Evolutionary conservation across 805 yeast species (phyloP), one percentile per base, ranked within the genome.

Genomic region (Torulaspora microellipsoides): DNA sequence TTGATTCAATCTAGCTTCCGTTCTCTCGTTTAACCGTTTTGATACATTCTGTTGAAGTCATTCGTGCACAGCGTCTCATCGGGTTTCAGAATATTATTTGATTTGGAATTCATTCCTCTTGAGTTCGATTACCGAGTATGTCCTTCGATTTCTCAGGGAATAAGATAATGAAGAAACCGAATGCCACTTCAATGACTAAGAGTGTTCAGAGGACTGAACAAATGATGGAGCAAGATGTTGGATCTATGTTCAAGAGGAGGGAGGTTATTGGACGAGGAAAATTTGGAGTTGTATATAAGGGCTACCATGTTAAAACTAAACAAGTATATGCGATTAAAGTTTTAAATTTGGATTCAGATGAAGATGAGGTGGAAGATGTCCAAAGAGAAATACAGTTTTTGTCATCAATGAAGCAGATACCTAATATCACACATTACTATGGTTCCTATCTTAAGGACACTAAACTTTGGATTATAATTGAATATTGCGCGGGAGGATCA

Each of bases 391-490:
- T 93, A 42, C 89, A 85, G 58, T 84, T 93, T 62, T 71, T 93
- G 44, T 72, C 95, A 1, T 88, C 85, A 51, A 69, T 93, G 50
- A 85, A 86, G 54, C 80, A 79, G 42, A 85, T 85, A 13, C 93
- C 95, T n/a, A 93, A 93, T 56, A 87, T 93, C 41, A 89, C 96
- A 2, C 90, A 84, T 50, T 93, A 93, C 65, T 86, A 85, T 59
- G 97, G 96, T 0, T 84, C 95, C 0, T 83, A 84, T 52, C 66
- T 95, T 25, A 79, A 81, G 49, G 97, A 91, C 37, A 84, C 96
- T n/a, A 83, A 85, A 56, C 71, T 93, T 30, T 93, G 99, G 98
- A 90, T 93, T 62, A 81, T 93, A 46, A 93, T 93, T 97, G 99
- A 93, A 59, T 80, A 85, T 58, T 91, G 98, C 65, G 93, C 95